phyloP scores from a whole-genome alignment of 1,284 basidiomycete species.

The Trichosporon sp. region DNA sequence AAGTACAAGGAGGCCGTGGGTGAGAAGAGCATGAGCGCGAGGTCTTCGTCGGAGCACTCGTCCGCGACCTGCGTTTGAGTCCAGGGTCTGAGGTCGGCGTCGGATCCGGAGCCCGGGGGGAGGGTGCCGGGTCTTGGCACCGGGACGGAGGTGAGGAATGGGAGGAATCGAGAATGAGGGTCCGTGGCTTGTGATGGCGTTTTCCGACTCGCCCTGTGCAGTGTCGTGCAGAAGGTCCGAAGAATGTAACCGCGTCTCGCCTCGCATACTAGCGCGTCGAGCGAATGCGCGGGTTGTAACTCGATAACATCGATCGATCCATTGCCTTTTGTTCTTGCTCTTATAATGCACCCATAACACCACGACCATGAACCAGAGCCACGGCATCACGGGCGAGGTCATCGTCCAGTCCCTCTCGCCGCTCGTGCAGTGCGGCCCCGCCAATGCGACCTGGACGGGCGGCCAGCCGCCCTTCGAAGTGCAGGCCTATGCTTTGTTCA shows the following conservation, averaged over 20 bases:
- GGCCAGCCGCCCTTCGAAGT: constrained; percentile 4
- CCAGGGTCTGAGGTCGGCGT: not conserved
- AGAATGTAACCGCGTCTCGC: not conserved
- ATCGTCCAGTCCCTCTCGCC: not conserved
- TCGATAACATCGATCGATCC: not conserved
- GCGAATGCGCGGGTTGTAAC: not conserved
- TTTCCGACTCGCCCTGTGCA: not conserved
- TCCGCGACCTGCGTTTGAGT: not conserved
- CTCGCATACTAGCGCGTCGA: too few species aligned
- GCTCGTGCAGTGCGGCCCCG: not conserved
- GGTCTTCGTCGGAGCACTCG: not conserved
- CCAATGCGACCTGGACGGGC: not conserved
- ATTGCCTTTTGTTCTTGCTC: too few species aligned
- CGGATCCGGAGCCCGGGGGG: too few species aligned
- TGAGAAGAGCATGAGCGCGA: not conserved
- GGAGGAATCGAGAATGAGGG: not conserved
- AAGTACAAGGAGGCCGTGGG: too few species aligned
- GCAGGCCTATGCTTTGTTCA: not conserved
- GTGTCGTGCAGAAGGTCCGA: not conserved
- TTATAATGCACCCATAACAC: not conserved
- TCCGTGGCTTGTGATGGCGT: not conserved
- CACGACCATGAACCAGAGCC: not conserved
- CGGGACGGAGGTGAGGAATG: not conserved
- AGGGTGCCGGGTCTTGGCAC: not conserved
- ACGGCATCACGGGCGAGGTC: constrained; percentile 1